phyloP scores from a whole-genome alignment of 371 early-diverging fungal species.

The Cokeromyces recurvatus region DNA sequence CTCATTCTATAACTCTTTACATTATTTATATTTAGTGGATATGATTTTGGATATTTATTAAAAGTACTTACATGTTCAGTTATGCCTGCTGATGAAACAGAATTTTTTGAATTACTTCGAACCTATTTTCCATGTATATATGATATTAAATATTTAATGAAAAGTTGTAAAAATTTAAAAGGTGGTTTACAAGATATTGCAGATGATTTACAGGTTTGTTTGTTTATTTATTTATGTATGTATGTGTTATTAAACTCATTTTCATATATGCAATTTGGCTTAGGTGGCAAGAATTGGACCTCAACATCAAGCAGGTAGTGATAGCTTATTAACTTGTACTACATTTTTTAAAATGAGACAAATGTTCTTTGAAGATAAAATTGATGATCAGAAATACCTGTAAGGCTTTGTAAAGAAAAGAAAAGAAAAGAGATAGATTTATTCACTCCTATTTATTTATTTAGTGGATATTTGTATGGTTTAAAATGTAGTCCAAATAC shows the following conservation, averaged over 20 bases:
- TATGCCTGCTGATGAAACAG: constrained; percentile 90
- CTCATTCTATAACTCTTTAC: not conserved
- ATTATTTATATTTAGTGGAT: constrained; percentile 64
- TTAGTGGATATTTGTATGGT: constrained; percentile 59
- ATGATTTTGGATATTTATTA: constrained; percentile 99
- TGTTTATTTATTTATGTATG: not conserved
- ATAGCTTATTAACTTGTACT: constrained; percentile 92
- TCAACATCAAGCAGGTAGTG: constrained; percentile 99
- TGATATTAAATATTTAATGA: constrained; percentile 99
- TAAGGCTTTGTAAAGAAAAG: constrained; percentile 23
- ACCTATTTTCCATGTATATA: constrained; percentile 97
- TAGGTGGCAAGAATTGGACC: constrained; percentile 91
- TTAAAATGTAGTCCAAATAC: constrained; percentile 41
- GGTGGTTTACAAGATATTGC: constrained; percentile 99
- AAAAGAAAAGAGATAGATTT: not conserved
- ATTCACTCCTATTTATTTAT: not conserved
- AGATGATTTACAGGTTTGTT: constrained; percentile 84
- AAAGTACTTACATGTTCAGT: constrained; percentile 92
- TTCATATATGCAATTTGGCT: too few relatives aligned
- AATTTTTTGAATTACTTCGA: constrained; percentile 92
- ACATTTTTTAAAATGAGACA: constrained; percentile 97
- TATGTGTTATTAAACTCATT: not conserved
- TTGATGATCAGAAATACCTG: constrained; percentile 92
- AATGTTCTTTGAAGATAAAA: constrained; percentile 89
- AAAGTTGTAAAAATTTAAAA: constrained; percentile 92